A percentile compares a stretch with the other conserved stretches of the same genome.
Conservation (phyloP, 257 asterid species). For the Nicotiana otophora region DNA sequence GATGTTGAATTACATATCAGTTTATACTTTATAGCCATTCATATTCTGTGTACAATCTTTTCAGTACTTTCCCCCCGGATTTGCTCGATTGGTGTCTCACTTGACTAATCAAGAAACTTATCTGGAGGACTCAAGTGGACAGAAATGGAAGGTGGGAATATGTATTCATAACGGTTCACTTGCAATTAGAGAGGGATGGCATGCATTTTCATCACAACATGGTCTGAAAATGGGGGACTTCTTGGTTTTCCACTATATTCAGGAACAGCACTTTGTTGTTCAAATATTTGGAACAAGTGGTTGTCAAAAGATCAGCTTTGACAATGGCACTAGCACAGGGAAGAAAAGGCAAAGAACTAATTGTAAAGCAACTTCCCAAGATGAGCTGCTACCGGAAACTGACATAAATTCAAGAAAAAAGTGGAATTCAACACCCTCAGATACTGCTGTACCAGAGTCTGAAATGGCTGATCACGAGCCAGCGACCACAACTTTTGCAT, state of each 20-base stretch:
- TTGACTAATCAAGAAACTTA: conserved; percentile 28
- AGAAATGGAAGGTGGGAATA: conserved; percentile 34
- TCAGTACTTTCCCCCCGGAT: conserved; percentile 67
- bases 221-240: conserved; percentile 35
- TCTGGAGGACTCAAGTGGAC: conserved; percentile 50
- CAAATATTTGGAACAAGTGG: conserved; percentile 38
- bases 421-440: conserved; percentile 13
- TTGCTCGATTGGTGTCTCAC: conserved; percentile 25
- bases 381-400: conserved; percentile 5
- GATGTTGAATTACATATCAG: background rate
- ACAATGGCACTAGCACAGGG: background rate
- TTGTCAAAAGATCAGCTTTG: conserved; percentile 22
- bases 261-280: conserved; percentile 39
- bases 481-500: background rate
- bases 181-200: conserved; percentile 62
- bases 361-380: conserved; percentile 7
- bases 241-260: conserved; percentile 30
- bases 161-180: conserved; percentile 24
- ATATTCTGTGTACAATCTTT: conserved; percentile 10
- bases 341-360: conserved; percentile 14
- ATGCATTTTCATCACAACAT: conserved; percentile 34
- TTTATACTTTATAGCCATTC: background rate
- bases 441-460: conserved; percentile 15
- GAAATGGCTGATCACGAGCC: conserved; percentile 8
- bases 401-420: conserved; percentile 8